Percentiles rank a stretch among this genome's conserved stretches.
These are phyloP conservation scores for Phytophthora citricola DNA, from an alignment of 352 stramenopile genomes.

Conservation along the genomic window DNA sequence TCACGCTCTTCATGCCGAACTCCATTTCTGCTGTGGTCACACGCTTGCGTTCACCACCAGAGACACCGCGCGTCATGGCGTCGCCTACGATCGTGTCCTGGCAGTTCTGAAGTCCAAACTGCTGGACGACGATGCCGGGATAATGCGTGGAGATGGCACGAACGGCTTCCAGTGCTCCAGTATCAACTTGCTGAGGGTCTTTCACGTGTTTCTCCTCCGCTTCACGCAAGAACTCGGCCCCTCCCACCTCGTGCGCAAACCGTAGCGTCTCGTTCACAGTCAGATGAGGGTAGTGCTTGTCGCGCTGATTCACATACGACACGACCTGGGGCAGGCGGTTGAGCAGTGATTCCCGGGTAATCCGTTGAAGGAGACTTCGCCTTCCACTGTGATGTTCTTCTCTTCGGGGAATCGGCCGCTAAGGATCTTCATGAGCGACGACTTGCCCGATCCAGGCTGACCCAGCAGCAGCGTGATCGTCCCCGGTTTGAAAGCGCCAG, in stretches of 20 bases:
- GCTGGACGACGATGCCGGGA: constrained; percentile 43
- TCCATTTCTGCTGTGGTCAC: constrained; percentile 74
- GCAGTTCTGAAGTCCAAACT: constrained; percentile 33
- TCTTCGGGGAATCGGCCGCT: constrained; percentile 27
- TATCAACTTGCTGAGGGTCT: background rate
- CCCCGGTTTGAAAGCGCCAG: constrained; percentile 16
- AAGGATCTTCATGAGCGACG: constrained; percentile 24
- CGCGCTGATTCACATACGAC: constrained; percentile 26
- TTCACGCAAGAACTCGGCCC: constrained; percentile 18
- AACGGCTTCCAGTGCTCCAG: constrained; percentile 23
- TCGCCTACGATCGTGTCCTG: constrained; percentile 52
- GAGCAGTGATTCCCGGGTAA: constrained; percentile 2
- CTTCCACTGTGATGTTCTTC: constrained; percentile 34
- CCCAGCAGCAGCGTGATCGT: constrained; percentile 28
- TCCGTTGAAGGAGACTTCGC: constrained; percentile 27
- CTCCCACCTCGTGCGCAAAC: constrained; percentile 24
- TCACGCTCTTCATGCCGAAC: constrained; percentile 68
- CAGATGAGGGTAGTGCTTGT: constrained; percentile 29
- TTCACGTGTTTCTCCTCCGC: constrained; percentile 16
- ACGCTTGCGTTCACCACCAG: constrained; percentile 78
- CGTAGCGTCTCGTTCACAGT: constrained; percentile 26
- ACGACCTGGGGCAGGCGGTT: constrained; percentile 24
- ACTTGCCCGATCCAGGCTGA: constrained; percentile 22
- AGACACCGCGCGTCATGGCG: constrained; percentile 63
- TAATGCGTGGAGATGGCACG: constrained; percentile 27